A percentile compares a stretch with the other conserved stretches of the same genome.
These are phyloP conservation scores for Gillenia trifoliata DNA, from an alignment of 306 rosid genomes.

Conservation along the genomic window DNA sequence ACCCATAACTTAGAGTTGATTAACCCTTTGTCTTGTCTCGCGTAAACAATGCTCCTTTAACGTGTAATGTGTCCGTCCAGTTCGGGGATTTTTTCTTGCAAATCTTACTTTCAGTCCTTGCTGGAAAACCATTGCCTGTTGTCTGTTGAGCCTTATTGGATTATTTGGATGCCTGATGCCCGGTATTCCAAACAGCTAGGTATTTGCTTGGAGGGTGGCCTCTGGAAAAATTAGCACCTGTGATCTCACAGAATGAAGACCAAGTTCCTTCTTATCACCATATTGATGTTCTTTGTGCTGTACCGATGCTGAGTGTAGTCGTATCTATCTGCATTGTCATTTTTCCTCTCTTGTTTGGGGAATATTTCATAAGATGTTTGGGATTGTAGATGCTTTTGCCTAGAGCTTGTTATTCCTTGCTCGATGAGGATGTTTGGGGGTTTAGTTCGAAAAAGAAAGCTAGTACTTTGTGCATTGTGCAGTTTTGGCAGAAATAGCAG, in stretches of 20 bases:
- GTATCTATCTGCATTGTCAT: neutral
- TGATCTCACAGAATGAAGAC: neutral
- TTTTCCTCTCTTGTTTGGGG: neutral
- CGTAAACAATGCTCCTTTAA: neutral
- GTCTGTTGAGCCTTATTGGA: neutral
- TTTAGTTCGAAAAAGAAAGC: neutral
- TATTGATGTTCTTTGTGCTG: neutral
- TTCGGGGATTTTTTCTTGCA: neutral
- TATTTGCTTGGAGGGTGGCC: neutral
- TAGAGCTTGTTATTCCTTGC: neutral
- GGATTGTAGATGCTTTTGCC: neutral
- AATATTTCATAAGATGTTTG: neutral
- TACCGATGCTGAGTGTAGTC: neutral
- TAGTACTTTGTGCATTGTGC: neutral
- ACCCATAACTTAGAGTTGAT: neutral
- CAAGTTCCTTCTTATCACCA: neutral
- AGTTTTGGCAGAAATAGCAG: neutral
- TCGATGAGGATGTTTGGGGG: neutral
- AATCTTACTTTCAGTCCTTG: neutral
- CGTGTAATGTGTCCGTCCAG: neutral
- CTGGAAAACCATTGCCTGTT: neutral
- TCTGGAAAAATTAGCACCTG: neutral
- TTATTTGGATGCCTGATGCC: neutral
- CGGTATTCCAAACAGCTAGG: neutral
- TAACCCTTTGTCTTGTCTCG: neutral